Base-by-base conservation (phyloP, 257 asterid genomes). In the Primulina tabacum region DNA sequence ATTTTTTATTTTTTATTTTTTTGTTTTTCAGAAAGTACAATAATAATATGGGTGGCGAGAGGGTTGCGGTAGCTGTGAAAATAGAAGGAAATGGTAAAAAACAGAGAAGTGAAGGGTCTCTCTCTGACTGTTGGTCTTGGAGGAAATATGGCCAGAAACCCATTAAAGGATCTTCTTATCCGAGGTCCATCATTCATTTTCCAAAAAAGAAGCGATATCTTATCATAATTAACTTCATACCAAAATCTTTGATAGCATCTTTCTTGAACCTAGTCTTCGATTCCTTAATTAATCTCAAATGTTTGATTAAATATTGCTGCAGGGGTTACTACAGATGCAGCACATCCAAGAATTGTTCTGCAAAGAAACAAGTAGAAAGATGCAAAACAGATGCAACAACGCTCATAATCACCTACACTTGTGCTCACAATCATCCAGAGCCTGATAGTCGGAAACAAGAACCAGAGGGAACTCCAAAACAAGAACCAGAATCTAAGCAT, bases 291-390 rank as follows among this genome's bases (percentile, higher is more conserved):
- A 21, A 14, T 53, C 18, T 53, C 12, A 16, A 55, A 16, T 20
- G 20, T 7, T 55, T 55, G 60, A 5, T 20, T 55, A 2, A 20
- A 6, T 40, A 30, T 0, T 75, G 70, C 62, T 72, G 83, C 84
- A 89, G 96, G 82, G 94, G 90, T 12, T 87, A 87, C 78, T 89
- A 89, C 81, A 89, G 78, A 72, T 89, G 96, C 90, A 89, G 94
- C 86, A 85, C 90, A 38, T 85, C 92, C 9, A 89, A 89, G 76
- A 90, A 92, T 5, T 89, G 94, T 79, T 85, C 92, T 64, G 94
- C 96, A 47, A 87, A 87, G 21, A 89, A 89, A 75, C 96, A 89
- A 78, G 92, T 89, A 7, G 96, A 89, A 64, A 87, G 86, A 75
- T 80, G 88, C 87, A 87, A 85, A 71, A 78, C 82, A 65, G 89